These are phyloP conservation scores for Heritiera fomes DNA, from an alignment of 345 rosid genomes.

Conservation along the genomic window DNA sequence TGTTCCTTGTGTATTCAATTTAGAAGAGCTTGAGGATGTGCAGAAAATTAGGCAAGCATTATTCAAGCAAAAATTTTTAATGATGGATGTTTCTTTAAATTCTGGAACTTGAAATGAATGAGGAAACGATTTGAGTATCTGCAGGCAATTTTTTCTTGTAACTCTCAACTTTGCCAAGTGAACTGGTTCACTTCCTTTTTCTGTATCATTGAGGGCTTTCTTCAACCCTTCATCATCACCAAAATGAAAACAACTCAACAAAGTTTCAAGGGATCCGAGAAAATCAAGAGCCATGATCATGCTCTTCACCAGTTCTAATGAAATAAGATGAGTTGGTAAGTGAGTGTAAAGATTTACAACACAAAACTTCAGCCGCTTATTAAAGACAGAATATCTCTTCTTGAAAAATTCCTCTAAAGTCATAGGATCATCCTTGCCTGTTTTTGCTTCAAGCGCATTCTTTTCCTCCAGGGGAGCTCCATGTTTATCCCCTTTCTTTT, in stretches of 20 bases:
- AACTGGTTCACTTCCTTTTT: not conserved
- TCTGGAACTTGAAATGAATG: not conserved
- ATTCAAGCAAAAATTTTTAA: constrained; percentile 27
- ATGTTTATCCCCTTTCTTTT: not conserved
- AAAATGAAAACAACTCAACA: not conserved
- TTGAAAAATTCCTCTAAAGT: constrained; percentile 22
- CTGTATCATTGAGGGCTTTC: not conserved
- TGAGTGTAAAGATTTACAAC: constrained; percentile 38
- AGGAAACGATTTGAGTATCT: constrained; percentile 18
- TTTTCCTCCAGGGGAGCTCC: not conserved
- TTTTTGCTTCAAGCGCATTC: not conserved
- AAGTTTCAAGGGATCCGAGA: constrained; percentile 13
- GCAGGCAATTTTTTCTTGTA: constrained; percentile 2
- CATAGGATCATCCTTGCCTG: not conserved
- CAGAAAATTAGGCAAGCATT: constrained; percentile 41
- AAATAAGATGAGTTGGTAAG: constrained; percentile 35
- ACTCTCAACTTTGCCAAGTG: not conserved
- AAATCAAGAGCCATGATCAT: constrained; percentile 26
- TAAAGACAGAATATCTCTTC: constrained; percentile 18
- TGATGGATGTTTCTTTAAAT: not conserved
- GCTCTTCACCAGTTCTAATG: constrained; percentile 24
- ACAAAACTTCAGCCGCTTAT: constrained; percentile 20
- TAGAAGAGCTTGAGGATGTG: constrained; percentile 45
- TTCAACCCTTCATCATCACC: not conserved
- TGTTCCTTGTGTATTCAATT: constrained; percentile 24